A percentile compares a stretch with the other conserved stretches of the same genome.
These are phyloP conservation scores for Ophiostoma sp. DNA, from an alignment of 2,329 filamentous ascomycete species.

Conservation along the genomic window DNA sequence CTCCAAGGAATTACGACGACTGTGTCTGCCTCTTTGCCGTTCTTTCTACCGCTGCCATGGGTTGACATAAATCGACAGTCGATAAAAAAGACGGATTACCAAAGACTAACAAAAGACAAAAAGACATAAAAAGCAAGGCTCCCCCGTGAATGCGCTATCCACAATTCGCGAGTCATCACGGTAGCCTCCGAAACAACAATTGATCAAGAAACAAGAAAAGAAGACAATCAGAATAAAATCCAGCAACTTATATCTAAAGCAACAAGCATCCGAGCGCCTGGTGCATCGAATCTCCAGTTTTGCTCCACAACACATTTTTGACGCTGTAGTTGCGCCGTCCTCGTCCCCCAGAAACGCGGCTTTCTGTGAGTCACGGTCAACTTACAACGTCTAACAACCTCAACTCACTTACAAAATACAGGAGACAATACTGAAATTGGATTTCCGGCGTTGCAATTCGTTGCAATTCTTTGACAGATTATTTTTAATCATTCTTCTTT, in stretches of 20 bases:
- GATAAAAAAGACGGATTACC: neutral
- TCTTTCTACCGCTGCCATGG: neutral
- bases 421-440: neutral
- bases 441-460: neutral
- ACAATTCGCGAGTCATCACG: neutral
- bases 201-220: neutral
- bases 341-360: neutral
- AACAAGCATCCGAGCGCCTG: slow-evolving; percentile 12
- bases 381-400: neutral
- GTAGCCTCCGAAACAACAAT: neutral
- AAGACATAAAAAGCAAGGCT: neutral
- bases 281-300: slow-evolving; percentile 13
- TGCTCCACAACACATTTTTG: neutral
- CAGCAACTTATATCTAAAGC: neutral
- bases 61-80: neutral
- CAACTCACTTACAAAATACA: neutral
- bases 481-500: neutral
- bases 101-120: neutral
- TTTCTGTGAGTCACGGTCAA: slow-evolving; percentile 11
- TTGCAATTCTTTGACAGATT: neutral
- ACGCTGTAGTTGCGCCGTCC: neutral
- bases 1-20: slow-evolving; percentile 5
- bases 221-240: neutral
- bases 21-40: neutral
- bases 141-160: neutral